Base-by-base conservation (phyloP, 176 grass and related monocot species). In the Dendrocalamus sinicus region DNA sequence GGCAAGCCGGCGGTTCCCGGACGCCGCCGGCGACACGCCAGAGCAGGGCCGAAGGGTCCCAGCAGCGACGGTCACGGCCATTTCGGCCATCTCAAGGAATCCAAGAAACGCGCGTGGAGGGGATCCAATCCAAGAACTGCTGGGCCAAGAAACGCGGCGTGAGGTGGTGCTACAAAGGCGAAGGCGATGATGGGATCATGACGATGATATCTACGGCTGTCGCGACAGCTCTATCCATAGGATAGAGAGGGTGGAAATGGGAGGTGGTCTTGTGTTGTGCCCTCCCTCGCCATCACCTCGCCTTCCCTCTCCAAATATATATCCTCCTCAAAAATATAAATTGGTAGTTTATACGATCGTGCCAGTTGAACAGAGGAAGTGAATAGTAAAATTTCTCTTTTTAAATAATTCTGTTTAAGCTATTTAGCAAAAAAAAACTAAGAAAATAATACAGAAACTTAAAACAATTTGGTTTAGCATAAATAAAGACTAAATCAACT, bases 121-220 rank as follows among this genome's bases (percentile, higher is more conserved):
- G 60, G 61, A 87, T 87, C 70, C 15, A 70, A 76, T 88, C 71
- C 60, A 77, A 76, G 88, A 87, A 79, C 19, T 55, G 47, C 8
- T 58, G 30, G 50, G 58, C 63, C 60, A 87, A 41, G 57, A 83
- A 66, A 79, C 72, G 32, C 67, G n/a, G 60, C 48, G n/a, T 41
- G 20, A 41, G 88, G 65, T 58, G 39, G n/a, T 79, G 84, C 89
- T 90, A 87, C 89, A 87, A 79, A 83, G 83, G 72, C 64, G 72
- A 90, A 35, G 76, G 70, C 76, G 88, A 72, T 17, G 77, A 67
- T 47, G 80, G 75, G 60, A 91, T 79, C 85, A 87, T 80, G 84
- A 72, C 75, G 74, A 91, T 3, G 61, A 91, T 87, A 73, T 87
- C 89, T 91, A 74, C 51, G 89, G 89, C 85, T 91, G 80, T 83